Base-by-base conservation (phyloP, 2,329 filamentous ascomycete species). In the Neodidymelliopsis sp. region DNA sequence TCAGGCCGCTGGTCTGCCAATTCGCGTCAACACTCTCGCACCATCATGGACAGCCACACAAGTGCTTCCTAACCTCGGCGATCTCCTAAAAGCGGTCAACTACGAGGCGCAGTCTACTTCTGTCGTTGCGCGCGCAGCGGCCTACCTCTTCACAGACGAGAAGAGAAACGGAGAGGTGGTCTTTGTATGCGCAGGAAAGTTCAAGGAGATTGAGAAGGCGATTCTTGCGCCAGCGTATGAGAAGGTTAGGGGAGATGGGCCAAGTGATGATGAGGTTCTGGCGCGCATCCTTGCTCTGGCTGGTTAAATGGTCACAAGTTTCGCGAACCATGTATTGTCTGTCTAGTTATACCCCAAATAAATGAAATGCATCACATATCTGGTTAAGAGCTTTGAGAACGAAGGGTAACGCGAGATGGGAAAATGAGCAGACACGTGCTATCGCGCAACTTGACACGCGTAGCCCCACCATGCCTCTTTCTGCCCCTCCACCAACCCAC, bases 21-120 rank as follows among this genome's bases (percentile, higher is more conserved):
- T 85, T 31, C 79, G 83, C 11, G 62, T 85, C 39, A 86, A 86
- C 69, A 77, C 74, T 5, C 68, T 85, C 15, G 76, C 79, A 1
- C 81, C 83, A 1, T 78, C 74, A 22, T 85, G 81, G 81, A 84
- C 83, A 0, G 67, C 73, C 3, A 81, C 79, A 12, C 75, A 70
- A 10, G 72, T 84, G 1, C 63, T 83, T 2, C 75, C 79, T 0
- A 56, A 77, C 13, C 66, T 81, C 53, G 67, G 70, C n/a, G 56
- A 56, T 8, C 65, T 77, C 5, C 72, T 74, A 0, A 68, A 76
- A 27, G 66, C 72, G 11, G 57, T 76, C 0, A 45, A 55, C 10
- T 37, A 54, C 13, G 35, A 48, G n/a, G 57, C 55, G 38, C 82
- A 85, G 64, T 54, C 72, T 0, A 65, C 80, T 0, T 70, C 73